Evolutionary conservation across 768 basidiomycete genomes (phyloP).

Genomic region (Phlebiopsis flavidoalba): DNA sequence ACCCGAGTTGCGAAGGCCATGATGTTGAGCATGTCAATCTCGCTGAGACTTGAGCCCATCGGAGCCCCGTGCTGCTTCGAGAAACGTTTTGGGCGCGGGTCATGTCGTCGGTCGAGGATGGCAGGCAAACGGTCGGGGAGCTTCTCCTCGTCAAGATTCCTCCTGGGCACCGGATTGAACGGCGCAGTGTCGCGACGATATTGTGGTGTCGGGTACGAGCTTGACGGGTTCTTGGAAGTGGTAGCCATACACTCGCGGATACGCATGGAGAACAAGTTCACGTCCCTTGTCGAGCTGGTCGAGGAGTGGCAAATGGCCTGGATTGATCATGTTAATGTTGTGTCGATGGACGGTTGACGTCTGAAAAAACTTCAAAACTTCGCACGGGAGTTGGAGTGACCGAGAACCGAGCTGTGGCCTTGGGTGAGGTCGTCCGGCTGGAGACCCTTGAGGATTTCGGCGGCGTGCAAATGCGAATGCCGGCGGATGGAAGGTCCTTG

Average conservation of each 20-base stretch:
- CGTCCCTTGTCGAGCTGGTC: constrained; percentile 99
- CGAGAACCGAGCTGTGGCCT: constrained; percentile 95
- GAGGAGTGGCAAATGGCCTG: constrained; percentile 96
- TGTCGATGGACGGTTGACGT: constrained; percentile 90
- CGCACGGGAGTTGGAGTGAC: constrained; percentile 95
- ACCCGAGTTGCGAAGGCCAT: constrained; percentile 86
- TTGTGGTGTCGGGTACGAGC: constrained; percentile 87
- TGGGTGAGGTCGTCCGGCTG: constrained; percentile 82
- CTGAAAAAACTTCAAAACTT: constrained; percentile 99
- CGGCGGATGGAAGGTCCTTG: constrained; percentile 81
- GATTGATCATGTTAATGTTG: constrained; percentile 99
- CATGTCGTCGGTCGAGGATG: constrained; percentile 77
- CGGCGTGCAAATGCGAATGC: constrained; percentile 87
- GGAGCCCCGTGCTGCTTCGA: constrained; percentile 90
- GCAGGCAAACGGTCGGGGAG: constrained; percentile 73
- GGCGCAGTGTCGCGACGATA: constrained; percentile 78
- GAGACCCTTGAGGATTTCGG: constrained; percentile 85
- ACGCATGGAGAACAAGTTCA: constrained; percentile 98
- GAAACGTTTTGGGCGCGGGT: constrained; percentile 87
- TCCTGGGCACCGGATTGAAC: constrained; percentile 92
- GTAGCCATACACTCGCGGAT: constrained; percentile 98
- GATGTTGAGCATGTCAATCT: constrained; percentile 96
- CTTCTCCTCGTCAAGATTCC: constrained; percentile 67
- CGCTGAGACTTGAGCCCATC: constrained; percentile 91
- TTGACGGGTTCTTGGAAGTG: constrained; percentile 97